Conservation (phyloP, 2,329 filamentous ascomycete genomes). For the Aureobasidium sp. region DNA sequence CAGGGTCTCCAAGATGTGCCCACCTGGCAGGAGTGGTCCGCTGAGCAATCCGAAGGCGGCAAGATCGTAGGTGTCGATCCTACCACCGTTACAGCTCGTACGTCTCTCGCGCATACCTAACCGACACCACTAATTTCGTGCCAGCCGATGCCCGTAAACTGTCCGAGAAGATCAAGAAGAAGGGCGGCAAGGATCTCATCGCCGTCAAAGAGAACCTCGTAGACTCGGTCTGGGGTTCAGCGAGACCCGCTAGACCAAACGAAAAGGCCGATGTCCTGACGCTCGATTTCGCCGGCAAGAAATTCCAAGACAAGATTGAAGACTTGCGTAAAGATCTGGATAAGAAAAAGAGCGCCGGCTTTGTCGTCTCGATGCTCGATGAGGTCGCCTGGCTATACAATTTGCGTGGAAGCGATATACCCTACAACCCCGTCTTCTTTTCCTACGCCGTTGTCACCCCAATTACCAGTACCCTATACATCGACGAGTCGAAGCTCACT, state of each 20-base stretch:
- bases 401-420: slow-evolving; percentile 85
- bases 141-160: slow-evolving; percentile 61
- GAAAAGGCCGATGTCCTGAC: slow-evolving; percentile 67
- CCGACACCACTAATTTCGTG: slow-evolving; percentile 27
- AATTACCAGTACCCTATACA: slow-evolving; percentile 66
- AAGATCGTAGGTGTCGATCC: slow-evolving; percentile 89
- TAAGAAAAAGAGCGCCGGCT: slow-evolving; percentile 79
- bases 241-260: slow-evolving; percentile 64
- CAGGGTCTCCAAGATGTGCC: slow-evolving; percentile 88
- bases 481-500: slow-evolving; percentile 71
- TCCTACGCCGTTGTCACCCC: slow-evolving; percentile 86
- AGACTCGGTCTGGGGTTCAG: slow-evolving; percentile 77
- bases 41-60: slow-evolving; percentile 75
- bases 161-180: slow-evolving; percentile 76
- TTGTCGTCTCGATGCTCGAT: slow-evolving; percentile 90
- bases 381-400: slow-evolving; percentile 99
- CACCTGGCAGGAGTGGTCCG: slow-evolving; percentile 94
- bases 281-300: slow-evolving; percentile 70
- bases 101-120: slow-evolving; percentile 32
- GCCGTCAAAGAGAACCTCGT: slow-evolving; percentile 75
- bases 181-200: slow-evolving; percentile 67
- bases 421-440: slow-evolving; percentile 98
- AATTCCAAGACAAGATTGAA: slow-evolving; percentile 70
- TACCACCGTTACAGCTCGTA: slow-evolving; percentile 63
- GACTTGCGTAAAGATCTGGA: slow-evolving; percentile 85